Base-by-base conservation (phyloP, 164 flowering plant genomes). In the Aristolochia contorta region DNA sequence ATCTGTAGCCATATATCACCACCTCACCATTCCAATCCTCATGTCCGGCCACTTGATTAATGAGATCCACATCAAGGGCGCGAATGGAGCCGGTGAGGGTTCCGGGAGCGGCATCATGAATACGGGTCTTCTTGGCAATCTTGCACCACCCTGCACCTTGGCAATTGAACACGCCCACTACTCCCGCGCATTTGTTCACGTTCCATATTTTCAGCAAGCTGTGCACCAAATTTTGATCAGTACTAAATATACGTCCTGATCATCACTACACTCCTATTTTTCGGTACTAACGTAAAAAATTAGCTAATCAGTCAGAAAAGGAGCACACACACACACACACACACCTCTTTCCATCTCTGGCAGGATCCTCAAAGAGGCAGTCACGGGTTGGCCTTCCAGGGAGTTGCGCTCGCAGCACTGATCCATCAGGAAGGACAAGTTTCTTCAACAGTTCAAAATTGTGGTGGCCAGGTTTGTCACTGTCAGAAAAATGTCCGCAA, bases 131-230 rank as follows among this genome's bases (percentile, higher is more conserved):
- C 79, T 93, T 93, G 1, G 57, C 66, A 41, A 76, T 63, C 75
- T 78, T 87, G 84, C 96, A 87, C 97, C 97, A 93, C 13, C 96
- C 97, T 23, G 98, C 98, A 62, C 98, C 98, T 75, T 93, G 98
- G 80, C 98, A 93, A 74, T 93, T 93, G 76, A 89, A 93, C 41
- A 86, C 92, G 47, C 98, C 97, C 47, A 90, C 96, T 62, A 93
- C 81, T 13, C 98, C 98, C 27, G 89, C 66, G 66, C 80, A 86
- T 62, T 83, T 84, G 77, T 93, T 93, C 75, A 78, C 30, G 60
- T 90, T 93, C 99, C 99, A 93, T 30, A 93, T 65, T 69, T 93
- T 93, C 57, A 93, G 86, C 78, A 93, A 75, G 78, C 96, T 92
- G n/a, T n/a, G 89, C 72, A 74, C 13, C 14, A 27, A 30, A 27